Percentiles rank a stretch among this genome's conserved stretches.
Evolutionary conservation across 805 yeast genomes (phyloP).

Genomic region (Cyberlindnera maclurae): DNA sequence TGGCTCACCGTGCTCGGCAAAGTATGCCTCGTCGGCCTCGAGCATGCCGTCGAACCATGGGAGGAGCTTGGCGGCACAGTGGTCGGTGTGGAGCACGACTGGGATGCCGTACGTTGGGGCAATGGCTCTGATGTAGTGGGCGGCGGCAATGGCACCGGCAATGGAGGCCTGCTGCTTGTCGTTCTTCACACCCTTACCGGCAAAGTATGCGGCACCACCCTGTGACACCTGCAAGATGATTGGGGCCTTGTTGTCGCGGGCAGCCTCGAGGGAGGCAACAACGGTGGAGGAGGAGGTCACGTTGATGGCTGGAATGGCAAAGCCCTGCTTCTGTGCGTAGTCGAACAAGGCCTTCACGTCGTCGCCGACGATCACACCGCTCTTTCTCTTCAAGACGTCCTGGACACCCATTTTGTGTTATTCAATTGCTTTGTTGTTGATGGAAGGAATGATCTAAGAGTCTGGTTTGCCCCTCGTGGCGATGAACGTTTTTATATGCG

Average conservation of each 20-base stretch:
- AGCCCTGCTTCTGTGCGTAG: conserved; percentile 88
- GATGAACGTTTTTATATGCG: too few relatives aligned
- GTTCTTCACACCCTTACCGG: conserved; percentile 98
- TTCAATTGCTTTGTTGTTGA: background rate
- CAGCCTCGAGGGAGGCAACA: conserved; percentile 95
- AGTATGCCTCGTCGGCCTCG: conserved; percentile 92
- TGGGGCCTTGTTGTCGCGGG: conserved; percentile 91
- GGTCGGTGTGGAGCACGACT: conserved; percentile 95
- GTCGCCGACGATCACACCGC: conserved; percentile 99
- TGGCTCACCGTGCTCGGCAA: conserved; percentile 81
- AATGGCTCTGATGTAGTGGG: conserved; percentile 92
- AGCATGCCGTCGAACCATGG: conserved; percentile 99
- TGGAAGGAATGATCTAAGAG: too few relatives aligned
- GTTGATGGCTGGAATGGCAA: conserved; percentile 97
- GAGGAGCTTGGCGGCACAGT: conserved; percentile 95
- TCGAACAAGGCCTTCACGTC: conserved; percentile 80
- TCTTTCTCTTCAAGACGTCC: conserved; percentile 79
- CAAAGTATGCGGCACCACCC: conserved; percentile 99
- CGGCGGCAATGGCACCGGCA: conserved; percentile 94
- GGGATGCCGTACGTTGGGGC: conserved; percentile 97
- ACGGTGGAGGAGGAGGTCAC: conserved; percentile 97
- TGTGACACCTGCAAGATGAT: conserved; percentile 94
- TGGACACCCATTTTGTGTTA: conserved; percentile 46
- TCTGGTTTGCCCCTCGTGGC: background rate
- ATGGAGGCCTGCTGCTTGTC: conserved; percentile 90